phyloP scores from a whole-genome alignment of 2,329 filamentous ascomycete species.

The Penicillium sclerotiorum region DNA sequence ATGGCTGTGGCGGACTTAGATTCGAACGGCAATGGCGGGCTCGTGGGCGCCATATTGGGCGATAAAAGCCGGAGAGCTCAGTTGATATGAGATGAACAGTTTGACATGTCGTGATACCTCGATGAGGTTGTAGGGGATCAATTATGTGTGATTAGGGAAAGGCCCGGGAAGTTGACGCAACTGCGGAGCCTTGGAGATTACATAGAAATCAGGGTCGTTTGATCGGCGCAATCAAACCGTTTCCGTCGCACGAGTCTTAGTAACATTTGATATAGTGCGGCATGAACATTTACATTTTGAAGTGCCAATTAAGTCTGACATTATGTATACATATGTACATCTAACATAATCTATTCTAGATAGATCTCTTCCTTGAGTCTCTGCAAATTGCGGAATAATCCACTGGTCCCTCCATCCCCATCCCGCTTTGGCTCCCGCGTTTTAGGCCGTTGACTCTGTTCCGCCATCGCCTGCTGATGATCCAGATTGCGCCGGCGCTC shows the following conservation, averaged over 20 bases:
- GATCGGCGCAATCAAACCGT: constrained; percentile 18
- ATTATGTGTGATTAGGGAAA: constrained; percentile 6
- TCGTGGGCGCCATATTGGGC: constrained; percentile 30
- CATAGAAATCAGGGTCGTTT: too few relatives aligned
- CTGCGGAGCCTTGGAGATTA: too few relatives aligned
- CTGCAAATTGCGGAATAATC: constrained; percentile 56
- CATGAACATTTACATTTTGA: too few relatives aligned
- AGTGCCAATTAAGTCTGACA: too few relatives aligned
- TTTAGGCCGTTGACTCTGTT: constrained; percentile 24
- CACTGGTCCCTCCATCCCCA: constrained; percentile 46
- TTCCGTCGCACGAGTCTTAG: constrained; percentile 5
- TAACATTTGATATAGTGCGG: not conserved
- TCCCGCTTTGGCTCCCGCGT: constrained; percentile 30
- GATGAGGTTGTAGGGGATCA: constrained; percentile 5
- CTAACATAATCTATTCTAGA: constrained; percentile 41
- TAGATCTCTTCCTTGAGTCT: constrained; percentile 58
- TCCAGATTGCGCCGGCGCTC: constrained; percentile 61
- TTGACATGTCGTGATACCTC: constrained; percentile 13
- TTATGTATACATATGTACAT: not conserved
- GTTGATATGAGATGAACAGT: not conserved
- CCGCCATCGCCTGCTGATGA: constrained; percentile 30
- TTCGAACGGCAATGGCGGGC: constrained; percentile 27
- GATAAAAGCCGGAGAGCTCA: constrained; percentile 7
- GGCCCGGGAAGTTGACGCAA: constrained; percentile 22
- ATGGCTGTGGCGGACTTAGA: constrained; percentile 27